Evolutionary conservation across 768 basidiomycete genomes (phyloP).

Genomic region (Tricholoma furcatifolium): DNA sequence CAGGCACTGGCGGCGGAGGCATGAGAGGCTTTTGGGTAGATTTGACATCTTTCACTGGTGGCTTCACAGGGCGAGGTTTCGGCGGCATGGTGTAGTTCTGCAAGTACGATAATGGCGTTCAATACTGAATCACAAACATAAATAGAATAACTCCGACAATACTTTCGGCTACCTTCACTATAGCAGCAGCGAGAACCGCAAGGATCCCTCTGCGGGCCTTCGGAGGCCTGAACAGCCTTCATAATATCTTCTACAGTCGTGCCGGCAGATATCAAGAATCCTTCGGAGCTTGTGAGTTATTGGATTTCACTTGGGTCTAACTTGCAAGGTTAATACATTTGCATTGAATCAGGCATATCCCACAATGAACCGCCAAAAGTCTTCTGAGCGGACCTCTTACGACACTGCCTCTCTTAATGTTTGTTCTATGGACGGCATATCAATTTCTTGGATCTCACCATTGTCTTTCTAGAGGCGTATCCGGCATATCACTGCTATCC

Average conservation of each 20-base stretch:
- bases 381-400: not conserved
- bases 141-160: not conserved
- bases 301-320: not conserved
- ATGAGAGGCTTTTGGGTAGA: constrained; percentile 38
- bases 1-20: constrained; percentile 54
- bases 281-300: not conserved
- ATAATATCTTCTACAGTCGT: too few relatives aligned
- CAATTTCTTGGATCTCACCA: constrained; percentile 8
- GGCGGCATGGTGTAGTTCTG: constrained; percentile 36
- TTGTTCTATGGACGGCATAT: constrained; percentile 4
- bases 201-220: too few relatives aligned
- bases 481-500: constrained; percentile 70
- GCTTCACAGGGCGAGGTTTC: constrained; percentile 37
- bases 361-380: constrained; percentile 2
- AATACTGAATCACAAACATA: constrained; percentile 3
- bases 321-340: not conserved
- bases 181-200: too few relatives aligned
- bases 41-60: constrained; percentile 23
- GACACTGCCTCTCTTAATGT: constrained; percentile 12
- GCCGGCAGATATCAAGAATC: not conserved
- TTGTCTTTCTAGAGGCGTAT: constrained; percentile 53
- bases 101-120: not conserved
- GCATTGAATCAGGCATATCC: not conserved
- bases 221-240: too few relatives aligned
- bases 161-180: not conserved